A percentile compares a stretch with the other conserved stretches of the same genome.
These are phyloP conservation scores for Digitaria exilis DNA, from an alignment of 202 grass and related monocot genomes.

Conservation along the genomic window DNA sequence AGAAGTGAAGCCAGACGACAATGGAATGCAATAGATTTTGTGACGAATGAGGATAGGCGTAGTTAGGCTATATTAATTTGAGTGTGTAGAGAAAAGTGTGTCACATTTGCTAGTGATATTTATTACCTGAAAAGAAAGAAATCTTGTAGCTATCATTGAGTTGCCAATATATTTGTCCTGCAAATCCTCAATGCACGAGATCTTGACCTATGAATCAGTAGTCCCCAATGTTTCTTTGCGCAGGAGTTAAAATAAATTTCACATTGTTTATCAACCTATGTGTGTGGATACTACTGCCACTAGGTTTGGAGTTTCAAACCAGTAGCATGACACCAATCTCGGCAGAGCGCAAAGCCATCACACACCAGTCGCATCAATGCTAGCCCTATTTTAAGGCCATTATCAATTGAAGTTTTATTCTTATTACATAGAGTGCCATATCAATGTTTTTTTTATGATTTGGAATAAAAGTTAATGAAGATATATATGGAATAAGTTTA, in stretches of 20 bases:
- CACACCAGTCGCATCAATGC: not conserved
- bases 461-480: too few species aligned
- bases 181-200: not conserved
- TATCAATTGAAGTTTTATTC: too few species aligned
- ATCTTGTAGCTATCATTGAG: not conserved
- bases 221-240: not conserved
- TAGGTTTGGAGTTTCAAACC: too few species aligned
- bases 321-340: not conserved
- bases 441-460: too few species aligned
- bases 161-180: not conserved
- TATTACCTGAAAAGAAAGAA: not conserved
- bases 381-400: too few species aligned
- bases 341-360: not conserved
- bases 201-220: not conserved
- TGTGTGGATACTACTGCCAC: not conserved
- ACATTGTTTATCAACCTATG: not conserved
- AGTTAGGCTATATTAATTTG: not conserved
- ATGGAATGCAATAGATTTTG: not conserved
- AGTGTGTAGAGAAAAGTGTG: not conserved
- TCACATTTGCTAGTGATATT: not conserved
- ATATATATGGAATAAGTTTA: too few species aligned
- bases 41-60: not conserved
- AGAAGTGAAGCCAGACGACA: not conserved
- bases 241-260: not conserved
- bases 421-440: too few species aligned